Evolutionary conservation across 371 early-diverging fungal species (phyloP).

Genomic region (Catenaria anguillulae): DNA sequence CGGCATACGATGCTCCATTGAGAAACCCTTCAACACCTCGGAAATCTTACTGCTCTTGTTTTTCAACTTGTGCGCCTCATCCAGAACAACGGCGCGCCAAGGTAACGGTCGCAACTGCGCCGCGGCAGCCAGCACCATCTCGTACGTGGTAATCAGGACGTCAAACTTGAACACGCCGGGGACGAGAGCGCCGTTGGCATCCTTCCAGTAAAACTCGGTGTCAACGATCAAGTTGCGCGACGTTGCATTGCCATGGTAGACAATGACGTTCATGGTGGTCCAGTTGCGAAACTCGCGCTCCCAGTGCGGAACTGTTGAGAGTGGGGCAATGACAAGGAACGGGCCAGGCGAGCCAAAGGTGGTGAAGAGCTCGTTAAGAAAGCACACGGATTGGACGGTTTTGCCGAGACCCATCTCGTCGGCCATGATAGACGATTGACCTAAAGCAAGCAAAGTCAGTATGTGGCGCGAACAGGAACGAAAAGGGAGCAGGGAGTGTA

Average conservation of each 20-base stretch:
- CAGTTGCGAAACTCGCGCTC: slow-evolving; percentile 59
- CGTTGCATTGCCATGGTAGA: slow-evolving; percentile 46
- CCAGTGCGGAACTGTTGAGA: slow-evolving; percentile 13
- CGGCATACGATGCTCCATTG: slow-evolving; percentile 56
- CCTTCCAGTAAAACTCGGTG: slow-evolving; percentile 56
- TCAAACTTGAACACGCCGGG: slow-evolving; percentile 55
- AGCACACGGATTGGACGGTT: slow-evolving; percentile 72
- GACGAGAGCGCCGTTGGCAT: slow-evolving; percentile 27
- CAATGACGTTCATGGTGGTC: slow-evolving; percentile 58
- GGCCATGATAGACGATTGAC: slow-evolving; percentile 35
- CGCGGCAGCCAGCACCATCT: slow-evolving; percentile 60
- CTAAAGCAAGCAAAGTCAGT: no score
- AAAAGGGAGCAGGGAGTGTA: no score
- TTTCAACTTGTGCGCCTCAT: slow-evolving; percentile 57
- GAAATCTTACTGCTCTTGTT: slow-evolving; percentile 57
- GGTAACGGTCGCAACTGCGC: slow-evolving; percentile 53
- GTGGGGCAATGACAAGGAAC: slow-evolving; percentile 71
- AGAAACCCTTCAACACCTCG: slow-evolving; percentile 44
- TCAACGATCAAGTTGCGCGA: slow-evolving; percentile 44
- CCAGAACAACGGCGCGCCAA: neutral
- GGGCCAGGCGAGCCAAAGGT: slow-evolving; percentile 47
- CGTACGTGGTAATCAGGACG: slow-evolving; percentile 71
- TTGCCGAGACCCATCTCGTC: slow-evolving; percentile 93
- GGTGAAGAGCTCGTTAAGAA: slow-evolving; percentile 40
- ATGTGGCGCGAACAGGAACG: no score